These are phyloP conservation scores for Sugiyamaella castrensis DNA, from an alignment of 1,139 yeast genomes.

Conservation along the genomic window DNA sequence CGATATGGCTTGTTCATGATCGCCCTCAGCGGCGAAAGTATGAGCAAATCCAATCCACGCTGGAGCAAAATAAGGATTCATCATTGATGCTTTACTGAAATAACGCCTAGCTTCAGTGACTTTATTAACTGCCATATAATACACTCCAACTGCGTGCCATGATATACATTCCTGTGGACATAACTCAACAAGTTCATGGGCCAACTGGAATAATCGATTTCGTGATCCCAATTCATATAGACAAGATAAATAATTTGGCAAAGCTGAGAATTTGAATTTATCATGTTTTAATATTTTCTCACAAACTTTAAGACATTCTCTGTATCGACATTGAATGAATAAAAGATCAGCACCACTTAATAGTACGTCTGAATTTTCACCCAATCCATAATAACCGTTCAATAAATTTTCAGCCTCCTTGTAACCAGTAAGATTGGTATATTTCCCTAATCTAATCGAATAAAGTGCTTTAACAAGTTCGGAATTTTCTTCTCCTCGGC, in stretches of 20 bases:
- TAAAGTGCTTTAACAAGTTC: conserved; percentile 76
- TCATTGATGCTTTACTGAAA: conserved; percentile 83
- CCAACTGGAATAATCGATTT: conserved; percentile 72
- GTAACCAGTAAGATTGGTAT: conserved; percentile 56
- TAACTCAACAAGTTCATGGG: conserved; percentile 83
- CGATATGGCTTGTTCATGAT: conserved; percentile 96
- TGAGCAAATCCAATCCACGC: conserved; percentile 99
- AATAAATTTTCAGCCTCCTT: conserved; percentile 66
- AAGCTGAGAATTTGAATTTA: conserved; percentile 60
- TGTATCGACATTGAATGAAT: conserved; percentile 76
- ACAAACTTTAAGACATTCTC: conserved; percentile 71
- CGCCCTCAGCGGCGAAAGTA: conserved; percentile 96
- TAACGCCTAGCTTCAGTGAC: conserved; percentile 80
- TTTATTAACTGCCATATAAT: conserved; percentile 73
- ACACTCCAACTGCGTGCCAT: conserved; percentile 91
- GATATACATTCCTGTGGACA: conserved; percentile 82
- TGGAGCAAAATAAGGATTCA: conserved; percentile 88
- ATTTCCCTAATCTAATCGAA: conserved; percentile 71
- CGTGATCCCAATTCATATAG: conserved; percentile 81
- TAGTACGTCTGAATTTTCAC: conserved; percentile 65
- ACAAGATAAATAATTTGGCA: conserved; percentile 82
- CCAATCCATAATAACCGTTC: conserved; percentile 67
- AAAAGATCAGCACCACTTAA: conserved; percentile 67
- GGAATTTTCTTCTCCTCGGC: conserved; percentile 62
- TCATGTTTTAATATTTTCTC: conserved; percentile 60